Base-by-base conservation (phyloP, 192 early-diverging fungal genomes). In the Linnemannia elongata region DNA sequence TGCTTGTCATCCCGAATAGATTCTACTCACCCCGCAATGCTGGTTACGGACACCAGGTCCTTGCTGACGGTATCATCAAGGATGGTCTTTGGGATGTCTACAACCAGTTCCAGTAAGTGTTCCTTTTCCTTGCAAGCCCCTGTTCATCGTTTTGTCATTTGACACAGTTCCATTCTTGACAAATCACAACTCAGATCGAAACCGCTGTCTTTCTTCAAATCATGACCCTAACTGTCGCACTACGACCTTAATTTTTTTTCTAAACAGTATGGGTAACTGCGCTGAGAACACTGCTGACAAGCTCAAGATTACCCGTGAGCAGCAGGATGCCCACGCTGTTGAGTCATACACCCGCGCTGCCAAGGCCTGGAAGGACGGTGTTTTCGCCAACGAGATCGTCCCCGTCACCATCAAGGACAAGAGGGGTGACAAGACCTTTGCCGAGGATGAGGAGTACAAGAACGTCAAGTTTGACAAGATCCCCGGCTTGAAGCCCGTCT, bases 21-120 rank as follows among this genome's bases (percentile, higher is more conserved):
- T 92, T 69, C 76, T 96, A 95, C 74, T 84, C 91, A 20, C 93
- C 89, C 38, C 94, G 95, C 68, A 93, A 88, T 44, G 83, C 87
- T 49, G 91, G 82, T 49, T 99, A 96, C 81, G 98, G 98, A 36
- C 94, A 99, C 88, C 94, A 95, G 88, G 85, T 90, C 75, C 88
- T 96, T 33, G 73, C 75, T 27, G 98, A 99, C 89, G 94, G 94
- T 68, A 98, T 99, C 84, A 92, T 99, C 88, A 95, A 97, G 90
- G 98, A 99, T 87, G 98, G 98, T 72, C 94, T 99, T 54, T 97
- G 95, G 95, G 98, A 99, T 89, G 96, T 94, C 70, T 99, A 98
- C 93, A 97, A 98, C 90, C 91, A 97, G 82, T 92, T 98, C 81
- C 92, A 96, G 90, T 92, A 89, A 74, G 92, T 90, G 0, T 49